Percentiles rank a stretch among this genome's conserved stretches.
These are phyloP conservation scores for Tricladium varicosporioides DNA, from an alignment of 2,329 filamentous ascomycete species.

Conservation along the genomic window DNA sequence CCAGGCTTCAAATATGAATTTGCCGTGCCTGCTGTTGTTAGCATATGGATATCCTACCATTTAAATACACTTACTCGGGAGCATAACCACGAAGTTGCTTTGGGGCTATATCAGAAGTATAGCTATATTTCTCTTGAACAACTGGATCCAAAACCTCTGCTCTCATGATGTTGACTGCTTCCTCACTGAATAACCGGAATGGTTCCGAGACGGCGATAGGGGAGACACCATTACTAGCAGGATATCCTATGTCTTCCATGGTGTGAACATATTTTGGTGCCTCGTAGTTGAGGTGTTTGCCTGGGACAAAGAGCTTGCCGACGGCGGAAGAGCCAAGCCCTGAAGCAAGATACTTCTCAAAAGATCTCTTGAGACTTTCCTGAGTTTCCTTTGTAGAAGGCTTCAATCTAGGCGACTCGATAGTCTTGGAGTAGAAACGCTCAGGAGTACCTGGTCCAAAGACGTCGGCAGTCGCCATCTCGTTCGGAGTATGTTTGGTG, in stretches of 20 bases:
- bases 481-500: constrained; percentile 2
- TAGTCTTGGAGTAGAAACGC: constrained; percentile 24
- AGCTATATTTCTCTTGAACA: constrained; percentile 55
- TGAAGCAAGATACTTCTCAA: constrained; percentile 32
- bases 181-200: constrained; percentile 60
- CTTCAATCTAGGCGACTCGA: constrained; percentile 25
- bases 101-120: constrained; percentile 57
- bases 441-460: constrained; percentile 26
- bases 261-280: constrained; percentile 50
- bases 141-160: constrained; percentile 57
- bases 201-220: constrained; percentile 62
- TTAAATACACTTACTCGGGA: constrained; percentile 46
- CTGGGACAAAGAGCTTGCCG: constrained; percentile 47
- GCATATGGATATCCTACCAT: not conserved
- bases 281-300: constrained; percentile 54
- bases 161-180: constrained; percentile 61
- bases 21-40: constrained; percentile 49
- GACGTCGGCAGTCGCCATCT: constrained; percentile 30
- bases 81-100: constrained; percentile 54
- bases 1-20: constrained; percentile 64
- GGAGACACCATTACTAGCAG: constrained; percentile 56
- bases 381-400: constrained; percentile 30
- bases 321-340: constrained; percentile 26
- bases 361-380: constrained; percentile 33
- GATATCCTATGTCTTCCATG: constrained; percentile 61